A percentile compares a stretch with the other conserved stretches of the same genome.
These are phyloP conservation scores for Kitagawia praeruptora DNA, from an alignment of 129 eudicot species.

Conservation along the genomic window DNA sequence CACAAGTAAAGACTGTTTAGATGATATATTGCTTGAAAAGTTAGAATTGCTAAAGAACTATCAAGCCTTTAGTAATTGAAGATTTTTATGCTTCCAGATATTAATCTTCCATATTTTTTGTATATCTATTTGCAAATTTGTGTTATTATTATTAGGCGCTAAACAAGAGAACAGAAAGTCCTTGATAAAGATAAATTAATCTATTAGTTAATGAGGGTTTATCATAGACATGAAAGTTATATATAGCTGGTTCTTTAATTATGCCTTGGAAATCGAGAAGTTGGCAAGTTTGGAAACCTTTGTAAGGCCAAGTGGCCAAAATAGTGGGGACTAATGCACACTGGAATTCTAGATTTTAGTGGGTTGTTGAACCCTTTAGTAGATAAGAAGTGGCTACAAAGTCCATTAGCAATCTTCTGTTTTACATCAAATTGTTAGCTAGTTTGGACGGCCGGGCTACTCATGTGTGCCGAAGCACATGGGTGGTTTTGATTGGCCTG, in stretches of 20 bases:
- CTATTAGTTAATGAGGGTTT: not conserved
- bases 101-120: not conserved
- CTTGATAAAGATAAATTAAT: not conserved
- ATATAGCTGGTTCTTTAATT: not conserved
- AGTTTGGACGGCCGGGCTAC: not conserved
- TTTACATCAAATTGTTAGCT: not conserved
- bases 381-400: not conserved
- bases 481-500: not conserved
- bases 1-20: slow-evolving; percentile 45
- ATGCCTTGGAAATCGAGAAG: not conserved
- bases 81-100: not conserved
- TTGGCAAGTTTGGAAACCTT: not conserved
- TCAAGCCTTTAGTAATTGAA: not conserved
- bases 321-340: not conserved
- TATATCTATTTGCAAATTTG: not conserved
- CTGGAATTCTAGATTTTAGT: not conserved
- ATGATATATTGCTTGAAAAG: not conserved
- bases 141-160: not conserved
- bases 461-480: too few species aligned
- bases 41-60: not conserved
- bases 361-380: not conserved
- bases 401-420: not conserved
- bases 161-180: not conserved
- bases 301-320: not conserved
- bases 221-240: not conserved